Evolutionary conservation across 106 monocot genomes (phyloP).

Genomic region (Narthecium ossifragum): DNA sequence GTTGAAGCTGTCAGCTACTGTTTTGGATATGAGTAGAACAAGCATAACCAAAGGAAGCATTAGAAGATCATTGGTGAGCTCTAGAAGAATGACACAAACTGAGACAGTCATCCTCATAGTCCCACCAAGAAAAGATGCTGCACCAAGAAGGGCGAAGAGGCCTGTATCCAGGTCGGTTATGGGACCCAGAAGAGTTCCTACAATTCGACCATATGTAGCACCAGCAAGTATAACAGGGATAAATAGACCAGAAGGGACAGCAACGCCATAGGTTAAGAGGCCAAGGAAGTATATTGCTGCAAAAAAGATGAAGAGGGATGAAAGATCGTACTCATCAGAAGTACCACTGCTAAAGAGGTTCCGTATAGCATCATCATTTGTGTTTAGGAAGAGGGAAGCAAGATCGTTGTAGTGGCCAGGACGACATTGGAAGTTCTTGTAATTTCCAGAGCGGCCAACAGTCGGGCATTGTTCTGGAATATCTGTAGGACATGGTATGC

Average conservation of each 20-base stretch:
- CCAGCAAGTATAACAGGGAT: conserved; percentile 90
- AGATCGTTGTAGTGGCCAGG: conserved; percentile 89
- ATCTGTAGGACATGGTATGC: conserved; percentile 63
- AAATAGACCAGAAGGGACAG: conserved; percentile 93
- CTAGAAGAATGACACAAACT: conserved; percentile 83
- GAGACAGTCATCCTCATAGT: conserved; percentile 99
- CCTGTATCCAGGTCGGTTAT: conserved; percentile 59
- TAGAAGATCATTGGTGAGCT: conserved; percentile 88
- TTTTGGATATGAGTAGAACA: conserved; percentile 84
- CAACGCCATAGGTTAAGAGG: conserved; percentile 79
- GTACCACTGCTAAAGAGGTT: conserved; percentile 71
- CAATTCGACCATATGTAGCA: conserved; percentile 71
- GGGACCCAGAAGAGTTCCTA: conserved; percentile 49
- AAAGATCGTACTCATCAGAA: conserved; percentile 42
- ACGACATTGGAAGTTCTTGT: conserved; percentile 81
- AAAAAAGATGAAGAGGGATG: conserved; percentile 65
- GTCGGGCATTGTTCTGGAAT: conserved; percentile 60
- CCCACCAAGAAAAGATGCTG: conserved; percentile 88
- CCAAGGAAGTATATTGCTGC: conserved; percentile 59
- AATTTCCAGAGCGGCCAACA: conserved; percentile 68
- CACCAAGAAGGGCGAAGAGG: conserved; percentile 80
- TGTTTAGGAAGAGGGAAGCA: conserved; percentile 80
- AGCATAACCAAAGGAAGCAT: conserved; percentile 95
- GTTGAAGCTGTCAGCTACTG: conserved; percentile 88
- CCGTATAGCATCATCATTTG: conserved; percentile 88